These are phyloP conservation scores for Verticillium klebahnii DNA, from an alignment of 2,329 filamentous ascomycete species.

Conservation along the genomic window DNA sequence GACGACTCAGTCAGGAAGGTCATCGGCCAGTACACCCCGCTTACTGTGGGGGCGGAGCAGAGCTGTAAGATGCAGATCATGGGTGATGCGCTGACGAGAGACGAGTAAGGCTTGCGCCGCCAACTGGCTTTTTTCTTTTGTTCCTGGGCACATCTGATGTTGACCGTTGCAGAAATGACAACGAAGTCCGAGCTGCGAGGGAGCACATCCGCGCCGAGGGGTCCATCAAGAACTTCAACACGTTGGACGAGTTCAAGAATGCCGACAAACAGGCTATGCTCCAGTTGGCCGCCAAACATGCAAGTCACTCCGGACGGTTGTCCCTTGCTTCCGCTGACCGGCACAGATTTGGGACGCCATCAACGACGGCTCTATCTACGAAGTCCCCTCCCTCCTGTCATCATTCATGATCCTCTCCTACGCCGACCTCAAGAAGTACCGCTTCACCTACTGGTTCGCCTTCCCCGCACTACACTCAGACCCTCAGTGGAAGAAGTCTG, in stretches of 20 bases:
- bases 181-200: constrained; percentile 52
- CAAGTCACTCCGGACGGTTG: constrained; percentile 29
- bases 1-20: constrained; percentile 87
- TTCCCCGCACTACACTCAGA: constrained; percentile 92
- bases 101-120: constrained; percentile 56
- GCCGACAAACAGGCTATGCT: constrained; percentile 76
- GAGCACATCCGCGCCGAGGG: constrained; percentile 81
- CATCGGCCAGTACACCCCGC: constrained; percentile 84
- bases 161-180: constrained; percentile 22
- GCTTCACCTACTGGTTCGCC: constrained; percentile 96
- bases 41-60: constrained; percentile 65
- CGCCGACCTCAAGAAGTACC: constrained; percentile 95
- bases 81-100: constrained; percentile 77
- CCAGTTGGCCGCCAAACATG: constrained; percentile 72
- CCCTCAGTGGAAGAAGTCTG: constrained; percentile 69
- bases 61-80: constrained; percentile 89
- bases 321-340: background rate
- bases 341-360: constrained; percentile 93
- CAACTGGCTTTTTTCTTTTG: background rate
- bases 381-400: constrained; percentile 83
- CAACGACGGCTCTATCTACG: constrained; percentile 92
- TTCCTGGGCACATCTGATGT: constrained; percentile 1
- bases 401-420: constrained; percentile 89
- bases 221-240: constrained; percentile 94
- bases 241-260: constrained; percentile 85